phyloP scores from a whole-genome alignment of 768 basidiomycete genomes.

The Russula virescens region DNA sequence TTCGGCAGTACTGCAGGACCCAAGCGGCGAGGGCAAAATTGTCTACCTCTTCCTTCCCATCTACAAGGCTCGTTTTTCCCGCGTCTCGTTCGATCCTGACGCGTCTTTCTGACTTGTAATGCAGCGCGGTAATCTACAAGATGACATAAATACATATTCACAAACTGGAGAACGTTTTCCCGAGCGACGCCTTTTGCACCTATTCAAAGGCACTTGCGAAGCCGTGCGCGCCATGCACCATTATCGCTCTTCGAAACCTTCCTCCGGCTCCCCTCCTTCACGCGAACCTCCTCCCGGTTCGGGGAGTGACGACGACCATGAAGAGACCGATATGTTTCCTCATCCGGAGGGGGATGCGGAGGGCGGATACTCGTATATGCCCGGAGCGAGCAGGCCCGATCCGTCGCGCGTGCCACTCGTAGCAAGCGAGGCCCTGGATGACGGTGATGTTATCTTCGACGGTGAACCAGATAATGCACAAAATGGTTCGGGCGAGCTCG shows the following conservation, averaged over 20 bases:
- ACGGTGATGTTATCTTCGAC: constrained; percentile 67
- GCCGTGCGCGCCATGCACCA: constrained; percentile 94
- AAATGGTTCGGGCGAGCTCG: constrained; percentile 39
- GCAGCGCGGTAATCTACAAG: constrained; percentile 90
- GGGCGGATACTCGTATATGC: constrained; percentile 67
- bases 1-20: constrained; percentile 91
- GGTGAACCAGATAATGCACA: constrained; percentile 66
- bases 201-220: constrained; percentile 92
- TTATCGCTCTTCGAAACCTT: constrained; percentile 52
- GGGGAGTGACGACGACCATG: constrained; percentile 38
- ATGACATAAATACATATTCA: constrained; percentile 82
- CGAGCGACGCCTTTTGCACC: constrained; percentile 79
- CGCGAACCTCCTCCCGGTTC: constrained; percentile 20
- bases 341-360: constrained; percentile 72
- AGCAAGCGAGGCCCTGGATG: constrained; percentile 44
- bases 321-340: constrained; percentile 67
- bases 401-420: constrained; percentile 49
- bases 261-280: constrained; percentile 27
- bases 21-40: constrained; percentile 88
- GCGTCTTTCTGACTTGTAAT: constrained; percentile 19
- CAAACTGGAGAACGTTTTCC: constrained; percentile 79
- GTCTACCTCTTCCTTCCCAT: constrained; percentile 95
- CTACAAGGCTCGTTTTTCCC: constrained; percentile 59
- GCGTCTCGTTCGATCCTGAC: not conserved
- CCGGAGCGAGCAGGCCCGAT: constrained; percentile 24